Base-by-base conservation (phyloP, 331 rosid genomes). In the Prunus yedoensis region DNA sequence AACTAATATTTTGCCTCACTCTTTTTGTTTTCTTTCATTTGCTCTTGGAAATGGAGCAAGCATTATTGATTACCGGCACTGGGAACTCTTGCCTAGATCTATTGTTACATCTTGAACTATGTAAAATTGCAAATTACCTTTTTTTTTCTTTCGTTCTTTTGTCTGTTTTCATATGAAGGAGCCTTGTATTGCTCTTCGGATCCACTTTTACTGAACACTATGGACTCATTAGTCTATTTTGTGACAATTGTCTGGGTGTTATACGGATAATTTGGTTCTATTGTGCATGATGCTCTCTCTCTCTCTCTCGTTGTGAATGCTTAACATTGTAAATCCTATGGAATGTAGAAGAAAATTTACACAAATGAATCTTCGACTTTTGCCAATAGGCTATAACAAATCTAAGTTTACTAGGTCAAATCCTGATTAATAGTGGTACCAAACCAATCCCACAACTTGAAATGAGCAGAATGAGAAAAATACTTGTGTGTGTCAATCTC, bases 121-220 rank as follows among this genome's bases (percentile, higher is more conserved):
- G 93, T 92, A 92, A 85, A 91, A 88, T 94, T 78, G 83, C 67
- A 61, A 46, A 52, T 74, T 82, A 76, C 71, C n/a, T n/a, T 62
- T 18, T 12, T 20, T 23, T 57, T 71, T 60, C 14, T 56, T 14
- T 13, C 2, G 3, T 83, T 82, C 65, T 70, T 81, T 74, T 78
- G 80, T 79, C 84, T 73, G 79, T n/a, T 77, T 79, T 81, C 85
- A 75, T 86, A 83, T 91, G 82, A 78, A 84, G 83, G 88, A 90
- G 91, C 88, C 91, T 35, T 91, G 93, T 89, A 90, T 85, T 89
- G 86, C 83, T 81, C 83, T 52, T 82, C 85, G 89, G 97, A 85
- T 83, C 82, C 41, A 80, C 71, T 83, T 71, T 81, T 74, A 85
- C 81, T 74, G 82, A 77, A 86, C 80, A 81, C 66, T 64, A 79